Percentiles rank a stretch among this genome's conserved stretches.
Conservation (phyloP, 768 basidiomycete genomes). For the Xanthoconium purpureum region DNA sequence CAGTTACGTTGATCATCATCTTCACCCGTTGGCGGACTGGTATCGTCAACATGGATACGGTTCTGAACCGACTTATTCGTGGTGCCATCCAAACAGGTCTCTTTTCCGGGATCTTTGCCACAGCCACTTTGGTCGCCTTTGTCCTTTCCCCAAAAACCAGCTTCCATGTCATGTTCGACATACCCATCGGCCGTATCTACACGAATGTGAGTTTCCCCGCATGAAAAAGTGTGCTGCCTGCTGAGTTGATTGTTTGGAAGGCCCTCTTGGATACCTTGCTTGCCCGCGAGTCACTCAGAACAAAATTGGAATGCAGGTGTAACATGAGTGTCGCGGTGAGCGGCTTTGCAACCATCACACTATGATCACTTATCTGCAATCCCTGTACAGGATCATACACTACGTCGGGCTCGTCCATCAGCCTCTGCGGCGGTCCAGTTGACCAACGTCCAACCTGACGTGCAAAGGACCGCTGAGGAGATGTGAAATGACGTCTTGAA, state of each 20-base stretch:
- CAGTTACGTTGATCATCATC: slow-evolving; percentile 14
- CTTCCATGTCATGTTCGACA: slow-evolving; percentile 37
- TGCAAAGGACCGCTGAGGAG: neutral
- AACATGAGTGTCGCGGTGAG: neutral
- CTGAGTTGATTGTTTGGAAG: neutral
- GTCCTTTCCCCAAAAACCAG: slow-evolving; percentile 29
- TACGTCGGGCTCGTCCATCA: slow-evolving; percentile 1
- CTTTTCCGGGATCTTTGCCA: neutral
- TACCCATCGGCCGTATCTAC: slow-evolving; percentile 42
- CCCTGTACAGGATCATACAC: neutral
- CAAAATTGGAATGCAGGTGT: neutral
- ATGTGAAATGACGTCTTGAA: neutral
- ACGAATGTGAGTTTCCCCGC: slow-evolving; percentile 39
- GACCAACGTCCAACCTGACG: neutral
- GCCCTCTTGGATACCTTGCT: slow-evolving; percentile 8
- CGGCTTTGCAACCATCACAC: no score
- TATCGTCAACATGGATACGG: slow-evolving; percentile 48
- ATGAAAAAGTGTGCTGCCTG: neutral
- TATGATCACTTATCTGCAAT: neutral
- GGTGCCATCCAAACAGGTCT: slow-evolving; percentile 8
- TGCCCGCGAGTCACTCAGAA: slow-evolving; percentile 4
- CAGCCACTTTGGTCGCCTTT: slow-evolving; percentile 17
- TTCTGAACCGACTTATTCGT: slow-evolving; percentile 20
- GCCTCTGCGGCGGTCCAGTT: neutral
- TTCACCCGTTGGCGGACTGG: slow-evolving; percentile 41